phyloP scores from a whole-genome alignment of 306 rosid genomes.

The Casuarina cunninghamiana region DNA sequence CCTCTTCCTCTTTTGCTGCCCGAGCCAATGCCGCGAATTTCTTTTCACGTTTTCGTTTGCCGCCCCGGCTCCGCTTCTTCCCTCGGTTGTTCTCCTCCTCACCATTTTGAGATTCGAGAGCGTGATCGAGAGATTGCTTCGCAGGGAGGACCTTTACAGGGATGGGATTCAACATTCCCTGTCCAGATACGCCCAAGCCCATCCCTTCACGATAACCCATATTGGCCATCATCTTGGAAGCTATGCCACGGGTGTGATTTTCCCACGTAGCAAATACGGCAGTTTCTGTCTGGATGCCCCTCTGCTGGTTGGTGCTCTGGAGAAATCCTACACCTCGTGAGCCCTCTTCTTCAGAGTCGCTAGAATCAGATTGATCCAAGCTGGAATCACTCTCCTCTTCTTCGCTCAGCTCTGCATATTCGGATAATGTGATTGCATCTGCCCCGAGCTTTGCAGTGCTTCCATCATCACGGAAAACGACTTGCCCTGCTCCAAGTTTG shows the following conservation, averaged over 20 bases:
- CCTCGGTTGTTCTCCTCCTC: conserved; percentile 39
- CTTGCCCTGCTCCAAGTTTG: conserved; percentile 57
- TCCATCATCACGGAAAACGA: conserved; percentile 84
- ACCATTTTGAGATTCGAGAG: conserved; percentile 53
- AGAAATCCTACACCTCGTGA: conserved; percentile 80
- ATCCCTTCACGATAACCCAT: conserved; percentile 90
- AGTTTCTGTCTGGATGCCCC: conserved; percentile 84
- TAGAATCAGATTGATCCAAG: conserved; percentile 55
- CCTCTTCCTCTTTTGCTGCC: conserved; percentile 64
- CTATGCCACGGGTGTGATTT: conserved; percentile 90
- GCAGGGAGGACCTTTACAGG: conserved; percentile 77
- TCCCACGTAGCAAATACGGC: conserved; percentile 93
- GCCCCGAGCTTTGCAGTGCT: conserved; percentile 63
- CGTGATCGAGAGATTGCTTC: conserved; percentile 87
- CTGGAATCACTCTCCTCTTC: conserved; percentile 63
- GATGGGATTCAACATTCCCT: conserved; percentile 80
- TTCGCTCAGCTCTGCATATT: conserved; percentile 54
- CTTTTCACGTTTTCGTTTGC: conserved; percentile 86
- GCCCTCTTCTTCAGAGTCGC: conserved; percentile 64
- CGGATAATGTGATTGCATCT: conserved; percentile 66
- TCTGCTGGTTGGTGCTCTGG: conserved; percentile 61
- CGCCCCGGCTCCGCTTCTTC: conserved; percentile 90
- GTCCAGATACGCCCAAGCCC: conserved; percentile 91
- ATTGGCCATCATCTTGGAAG: conserved; percentile 97
- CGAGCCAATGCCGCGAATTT: conserved; percentile 65